Evolutionary conservation across 1,139 yeast species (phyloP).

Genomic region (Yamadazyma sp.): DNA sequence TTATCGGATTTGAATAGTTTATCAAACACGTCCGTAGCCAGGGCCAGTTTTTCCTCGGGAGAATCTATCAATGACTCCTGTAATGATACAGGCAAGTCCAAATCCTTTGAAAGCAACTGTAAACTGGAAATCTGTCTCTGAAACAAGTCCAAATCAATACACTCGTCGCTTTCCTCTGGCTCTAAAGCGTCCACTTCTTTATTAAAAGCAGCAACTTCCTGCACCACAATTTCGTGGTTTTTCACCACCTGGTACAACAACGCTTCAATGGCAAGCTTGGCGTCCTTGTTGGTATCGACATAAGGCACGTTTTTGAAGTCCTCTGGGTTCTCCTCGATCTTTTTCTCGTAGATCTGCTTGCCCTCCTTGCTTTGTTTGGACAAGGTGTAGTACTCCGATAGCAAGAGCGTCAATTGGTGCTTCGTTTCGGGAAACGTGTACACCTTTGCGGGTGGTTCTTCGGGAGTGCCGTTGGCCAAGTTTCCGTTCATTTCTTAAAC

Average conservation of each 20-base stretch:
- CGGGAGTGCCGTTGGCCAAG: slow-evolving; percentile 3
- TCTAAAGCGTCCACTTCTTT: slow-evolving; percentile 16
- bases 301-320: slow-evolving; percentile 9
- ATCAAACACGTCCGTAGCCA: slow-evolving; percentile 11
- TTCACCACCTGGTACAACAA: slow-evolving; percentile 31
- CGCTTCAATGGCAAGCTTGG: slow-evolving; percentile 30
- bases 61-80: slow-evolving; percentile 22
- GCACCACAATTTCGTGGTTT: slow-evolving; percentile 25
- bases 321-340: slow-evolving; percentile 5
- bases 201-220: slow-evolving; percentile 26
- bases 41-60: slow-evolving; percentile 4
- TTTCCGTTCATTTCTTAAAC: slow-evolving; percentile 6
- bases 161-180: slow-evolving; percentile 8
- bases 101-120: slow-evolving; percentile 72
- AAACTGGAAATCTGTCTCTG: slow-evolving; percentile 72
- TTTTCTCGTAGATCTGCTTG: slow-evolving; percentile 4
- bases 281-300: slow-evolving; percentile 21
- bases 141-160: slow-evolving; percentile 51
- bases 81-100: slow-evolving; percentile 64
- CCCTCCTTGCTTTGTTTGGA: slow-evolving; percentile 13
- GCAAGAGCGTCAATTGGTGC: slow-evolving; percentile 30
- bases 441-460: neutral
- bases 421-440: slow-evolving; percentile 28
- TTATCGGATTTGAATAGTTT: slow-evolving; percentile 14
- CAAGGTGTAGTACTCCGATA: slow-evolving; percentile 33